These are phyloP conservation scores for Flaveria bidentis DNA, from an alignment of 129 eudicot species.

Conservation along the genomic window DNA sequence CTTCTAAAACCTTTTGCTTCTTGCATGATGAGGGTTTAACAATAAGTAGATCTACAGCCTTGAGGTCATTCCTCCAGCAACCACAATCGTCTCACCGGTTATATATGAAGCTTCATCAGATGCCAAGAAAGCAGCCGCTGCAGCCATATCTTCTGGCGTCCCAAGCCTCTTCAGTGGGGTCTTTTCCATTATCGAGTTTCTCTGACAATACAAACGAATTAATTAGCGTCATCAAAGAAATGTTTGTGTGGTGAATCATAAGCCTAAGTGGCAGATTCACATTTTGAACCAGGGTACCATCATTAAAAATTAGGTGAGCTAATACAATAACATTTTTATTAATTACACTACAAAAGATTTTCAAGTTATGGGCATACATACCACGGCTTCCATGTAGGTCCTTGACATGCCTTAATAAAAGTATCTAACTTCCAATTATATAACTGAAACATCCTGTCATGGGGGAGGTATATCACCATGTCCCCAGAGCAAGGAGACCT, in stretches of 20 bases:
- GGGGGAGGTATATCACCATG: too few species aligned
- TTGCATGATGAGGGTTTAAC: not conserved
- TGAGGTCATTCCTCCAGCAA: conserved; percentile 88
- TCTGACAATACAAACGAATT: conserved; percentile 41
- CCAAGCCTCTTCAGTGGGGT: conserved; percentile 78
- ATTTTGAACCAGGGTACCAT: not conserved
- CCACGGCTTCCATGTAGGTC: not conserved
- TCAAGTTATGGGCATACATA: not conserved
- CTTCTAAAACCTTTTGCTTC: not conserved
- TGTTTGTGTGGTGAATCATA: not conserved
- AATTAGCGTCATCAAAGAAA: not conserved
- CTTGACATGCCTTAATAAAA: not conserved
- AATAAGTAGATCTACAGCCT: conserved; percentile 45
- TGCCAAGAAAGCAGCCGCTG: conserved; percentile 79
- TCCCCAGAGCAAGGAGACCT: too few species aligned
- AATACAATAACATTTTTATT: not conserved
- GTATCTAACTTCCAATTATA: too few species aligned
- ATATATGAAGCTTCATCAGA: conserved; percentile 90
- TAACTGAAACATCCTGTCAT: too few species aligned
- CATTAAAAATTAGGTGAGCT: not conserved
- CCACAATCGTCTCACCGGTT: conserved; percentile 89
- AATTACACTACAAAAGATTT: not conserved
- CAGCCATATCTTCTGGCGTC: conserved; percentile 88
- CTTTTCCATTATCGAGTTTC: conserved; percentile 46
- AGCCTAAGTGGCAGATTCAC: not conserved